These are phyloP conservation scores for Lactarius hengduanensis DNA, from an alignment of 768 basidiomycete genomes.

Conservation along the genomic window DNA sequence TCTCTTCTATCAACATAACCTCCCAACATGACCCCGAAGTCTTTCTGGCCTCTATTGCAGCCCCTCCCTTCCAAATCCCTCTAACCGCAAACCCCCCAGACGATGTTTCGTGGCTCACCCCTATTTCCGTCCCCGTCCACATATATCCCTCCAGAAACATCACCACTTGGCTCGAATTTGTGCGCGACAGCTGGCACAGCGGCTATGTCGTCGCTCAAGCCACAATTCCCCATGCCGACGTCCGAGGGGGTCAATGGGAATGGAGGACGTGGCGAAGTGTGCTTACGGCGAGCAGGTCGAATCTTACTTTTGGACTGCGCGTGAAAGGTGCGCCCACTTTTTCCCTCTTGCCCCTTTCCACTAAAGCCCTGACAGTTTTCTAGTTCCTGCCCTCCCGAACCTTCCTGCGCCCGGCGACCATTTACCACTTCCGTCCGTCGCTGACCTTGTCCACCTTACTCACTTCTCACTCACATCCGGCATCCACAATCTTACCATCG, in stretches of 20 bases:
- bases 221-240: conserved; percentile 1
- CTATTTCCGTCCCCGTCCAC: conserved; percentile 21
- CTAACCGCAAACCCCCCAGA: conserved; percentile 24
- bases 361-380: conserved; percentile 18
- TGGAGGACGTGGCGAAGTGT: conserved; percentile 19
- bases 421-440: conserved; percentile 52
- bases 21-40: conserved; percentile 42
- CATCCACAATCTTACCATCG: conserved; percentile 33
- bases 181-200: conserved; percentile 19
- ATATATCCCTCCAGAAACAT: conserved; percentile 21
- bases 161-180: conserved; percentile 24
- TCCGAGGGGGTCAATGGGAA: conserved; percentile 11
- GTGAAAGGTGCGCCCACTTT: conserved; percentile 48
- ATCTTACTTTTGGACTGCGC: conserved; percentile 36
- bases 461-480: conserved; percentile 50
- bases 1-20: conserved; percentile 50
- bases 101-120: conserved; percentile 23
- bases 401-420: conserved; percentile 57
- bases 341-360: conserved; percentile 12
- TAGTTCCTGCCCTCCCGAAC: conserved; percentile 66
- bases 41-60: conserved; percentile 47
- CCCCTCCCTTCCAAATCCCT: conserved; percentile 53
- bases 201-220: conserved; percentile 17
- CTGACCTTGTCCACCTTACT: conserved; percentile 58
- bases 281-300: conserved; percentile 1